A percentile compares a stretch with the other conserved stretches of the same genome.
phyloP scores from a whole-genome alignment of 805 yeast species.

The Saccharomycopsis selenospora region DNA sequence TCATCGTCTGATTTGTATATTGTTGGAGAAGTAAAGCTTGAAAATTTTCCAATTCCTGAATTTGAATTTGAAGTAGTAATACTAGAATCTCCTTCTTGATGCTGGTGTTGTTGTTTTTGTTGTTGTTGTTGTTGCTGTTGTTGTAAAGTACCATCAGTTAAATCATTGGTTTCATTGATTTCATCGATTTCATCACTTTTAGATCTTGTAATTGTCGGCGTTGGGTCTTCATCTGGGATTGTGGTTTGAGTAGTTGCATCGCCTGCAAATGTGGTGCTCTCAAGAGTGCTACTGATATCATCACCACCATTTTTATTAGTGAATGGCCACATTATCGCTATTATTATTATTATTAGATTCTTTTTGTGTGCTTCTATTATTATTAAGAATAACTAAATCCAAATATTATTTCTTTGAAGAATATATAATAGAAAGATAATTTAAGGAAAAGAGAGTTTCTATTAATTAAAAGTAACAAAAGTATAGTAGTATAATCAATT shows the following conservation, averaged over 20 bases:
- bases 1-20: background rate
- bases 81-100: too few relatives aligned
- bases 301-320: constrained; percentile 13
- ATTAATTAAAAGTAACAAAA: too few relatives aligned
- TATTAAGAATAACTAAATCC: background rate
- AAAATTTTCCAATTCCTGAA: background rate
- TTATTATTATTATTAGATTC: background rate
- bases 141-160: too few relatives aligned
- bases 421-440: too few relatives aligned
- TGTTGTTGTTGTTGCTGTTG: too few relatives aligned
- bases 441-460: too few relatives aligned
- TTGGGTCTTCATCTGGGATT: constrained; percentile 8
- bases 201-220: constrained; percentile 12
- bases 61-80: too few relatives aligned
- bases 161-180: background rate
- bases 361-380: background rate
- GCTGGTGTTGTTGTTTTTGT: too few relatives aligned
- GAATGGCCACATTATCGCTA: constrained; percentile 19
- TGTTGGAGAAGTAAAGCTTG: background rate
- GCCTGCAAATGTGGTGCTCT: constrained; percentile 1
- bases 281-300: background rate
- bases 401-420: background rate
- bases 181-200: background rate
- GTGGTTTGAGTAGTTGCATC: constrained; percentile 10
- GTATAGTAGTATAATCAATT: too few relatives aligned